Evolutionary conservation across 192 early-diverging fungal genomes (phyloP).

Genomic region (Backusella parvicylindrica): DNA sequence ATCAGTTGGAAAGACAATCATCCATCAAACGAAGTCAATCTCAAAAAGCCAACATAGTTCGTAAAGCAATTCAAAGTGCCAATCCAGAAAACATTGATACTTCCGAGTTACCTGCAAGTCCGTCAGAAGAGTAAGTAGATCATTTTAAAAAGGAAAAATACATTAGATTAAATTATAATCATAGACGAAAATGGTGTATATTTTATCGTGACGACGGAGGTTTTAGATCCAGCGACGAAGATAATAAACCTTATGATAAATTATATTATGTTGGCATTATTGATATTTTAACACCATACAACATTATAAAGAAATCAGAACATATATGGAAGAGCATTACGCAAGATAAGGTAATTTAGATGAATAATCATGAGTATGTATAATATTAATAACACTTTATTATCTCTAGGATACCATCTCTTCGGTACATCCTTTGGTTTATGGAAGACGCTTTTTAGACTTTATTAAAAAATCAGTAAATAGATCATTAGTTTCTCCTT

Average conservation of each 20-base stretch:
- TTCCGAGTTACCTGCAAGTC: conserved; percentile 55
- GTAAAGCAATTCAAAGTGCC: conserved; percentile 48
- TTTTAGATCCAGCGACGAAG: conserved; percentile 13
- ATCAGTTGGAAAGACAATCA: conserved; percentile 27
- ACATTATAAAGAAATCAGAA: conserved; percentile 83
- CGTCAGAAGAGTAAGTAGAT: conserved; percentile 31
- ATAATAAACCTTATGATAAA: background rate
- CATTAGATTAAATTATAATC: background rate
- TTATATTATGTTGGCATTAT: conserved; percentile 95
- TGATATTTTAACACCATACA: conserved; percentile 96
- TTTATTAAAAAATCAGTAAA: conserved; percentile 11
- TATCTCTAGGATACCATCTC: conserved; percentile 7
- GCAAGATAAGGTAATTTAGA: conserved; percentile 54
- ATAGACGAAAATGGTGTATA: conserved; percentile 11
- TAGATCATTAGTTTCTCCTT: background rate
- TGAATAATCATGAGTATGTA: too few relatives aligned
- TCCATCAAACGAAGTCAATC: conserved; percentile 42
- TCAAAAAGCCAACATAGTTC: conserved; percentile 50
- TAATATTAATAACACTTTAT: too few relatives aligned
- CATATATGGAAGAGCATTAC: conserved; percentile 84
- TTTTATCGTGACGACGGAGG: conserved; percentile 18
- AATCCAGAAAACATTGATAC: conserved; percentile 63
- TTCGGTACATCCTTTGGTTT: conserved; percentile 3
- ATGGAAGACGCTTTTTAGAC: conserved; percentile 10
- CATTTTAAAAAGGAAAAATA: background rate